Conservation (phyloP, 768 basidiomycete genomes). For the Termitomyces sp. region DNA sequence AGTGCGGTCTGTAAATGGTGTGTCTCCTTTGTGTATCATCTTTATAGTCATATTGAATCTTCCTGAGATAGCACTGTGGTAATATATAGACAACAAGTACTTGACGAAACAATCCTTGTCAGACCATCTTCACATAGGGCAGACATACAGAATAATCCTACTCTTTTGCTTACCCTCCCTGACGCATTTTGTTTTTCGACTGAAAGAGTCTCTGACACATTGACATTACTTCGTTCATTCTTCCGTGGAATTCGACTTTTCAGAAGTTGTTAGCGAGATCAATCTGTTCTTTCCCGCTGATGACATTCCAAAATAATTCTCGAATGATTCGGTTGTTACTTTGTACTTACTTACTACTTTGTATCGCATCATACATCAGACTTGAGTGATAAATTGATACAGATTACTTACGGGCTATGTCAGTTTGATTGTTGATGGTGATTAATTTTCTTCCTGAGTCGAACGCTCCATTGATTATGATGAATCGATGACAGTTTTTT, state of each 20-base stretch:
- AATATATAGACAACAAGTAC: not conserved
- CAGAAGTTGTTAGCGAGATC: no score
- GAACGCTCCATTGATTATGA: not conserved
- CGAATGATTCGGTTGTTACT: not conserved
- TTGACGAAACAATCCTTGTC: not conserved
- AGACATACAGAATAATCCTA: not conserved
- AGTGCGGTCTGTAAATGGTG: slow-evolving; percentile 17
- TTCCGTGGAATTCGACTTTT: not conserved
- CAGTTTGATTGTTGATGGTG: not conserved
- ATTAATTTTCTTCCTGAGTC: not conserved
- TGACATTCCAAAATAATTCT: not conserved
- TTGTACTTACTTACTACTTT: not conserved
- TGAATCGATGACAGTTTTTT: not conserved
- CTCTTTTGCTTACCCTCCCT: no score
- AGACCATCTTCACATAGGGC: not conserved
- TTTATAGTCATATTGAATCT: not conserved
- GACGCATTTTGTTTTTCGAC: no score
- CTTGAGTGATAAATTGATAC: not conserved
- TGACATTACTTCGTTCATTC: not conserved
- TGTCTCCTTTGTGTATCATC: not conserved
- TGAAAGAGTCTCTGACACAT: not conserved
- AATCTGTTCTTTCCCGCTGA: not conserved
- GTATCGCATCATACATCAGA: not conserved
- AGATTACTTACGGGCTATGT: not conserved
- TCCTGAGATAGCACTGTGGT: not conserved